These are phyloP conservation scores for Petasospora rhodanensis DNA, from an alignment of 1,139 yeast species.

Conservation along the genomic window DNA sequence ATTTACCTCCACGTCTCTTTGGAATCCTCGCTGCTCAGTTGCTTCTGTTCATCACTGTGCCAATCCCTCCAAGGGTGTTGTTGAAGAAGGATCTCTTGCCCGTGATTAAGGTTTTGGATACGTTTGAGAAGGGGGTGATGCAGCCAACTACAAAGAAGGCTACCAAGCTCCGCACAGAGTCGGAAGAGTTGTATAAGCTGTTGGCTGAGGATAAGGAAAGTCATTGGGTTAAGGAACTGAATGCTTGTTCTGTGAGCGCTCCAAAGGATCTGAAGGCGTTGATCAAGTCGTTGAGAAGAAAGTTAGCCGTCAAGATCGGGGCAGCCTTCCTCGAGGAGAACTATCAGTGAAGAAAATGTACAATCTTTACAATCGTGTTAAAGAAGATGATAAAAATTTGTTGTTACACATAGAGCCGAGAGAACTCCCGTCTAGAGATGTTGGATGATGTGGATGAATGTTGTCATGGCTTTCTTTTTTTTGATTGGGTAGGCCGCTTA, in stretches of 20 bases:
- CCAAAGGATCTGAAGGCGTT: slow-evolving; percentile 17
- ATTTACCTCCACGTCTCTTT: slow-evolving; percentile 55
- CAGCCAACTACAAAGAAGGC: slow-evolving; percentile 29
- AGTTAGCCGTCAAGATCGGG: slow-evolving; percentile 22
- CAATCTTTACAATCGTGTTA: no score
- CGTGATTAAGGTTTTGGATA: slow-evolving; percentile 45
- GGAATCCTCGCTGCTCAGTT: slow-evolving; percentile 44
- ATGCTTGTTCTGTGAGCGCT: slow-evolving; percentile 14
- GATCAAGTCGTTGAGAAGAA: slow-evolving; percentile 19
- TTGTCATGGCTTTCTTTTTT: no score
- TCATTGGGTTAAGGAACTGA: slow-evolving; percentile 18
- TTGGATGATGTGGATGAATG: no score
- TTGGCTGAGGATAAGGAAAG: slow-evolving; percentile 3
- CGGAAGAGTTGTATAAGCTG: slow-evolving; percentile 13
- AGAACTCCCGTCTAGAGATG: no score
- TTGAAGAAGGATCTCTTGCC: slow-evolving; percentile 38
- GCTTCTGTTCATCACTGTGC: slow-evolving; percentile 37
- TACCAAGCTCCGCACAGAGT: slow-evolving; percentile 16
- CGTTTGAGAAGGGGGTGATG: slow-evolving; percentile 35
- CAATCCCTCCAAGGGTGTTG: slow-evolving; percentile 25
- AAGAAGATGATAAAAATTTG: slow-evolving; percentile 1
- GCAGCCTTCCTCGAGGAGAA: slow-evolving; percentile 21
- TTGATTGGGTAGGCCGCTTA: slow-evolving; percentile 36
- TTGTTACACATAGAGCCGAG: no score
- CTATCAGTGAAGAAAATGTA: slow-evolving; percentile 4